Base-by-base conservation (phyloP, 1,139 yeast species). In the Pichia sp. region DNA sequence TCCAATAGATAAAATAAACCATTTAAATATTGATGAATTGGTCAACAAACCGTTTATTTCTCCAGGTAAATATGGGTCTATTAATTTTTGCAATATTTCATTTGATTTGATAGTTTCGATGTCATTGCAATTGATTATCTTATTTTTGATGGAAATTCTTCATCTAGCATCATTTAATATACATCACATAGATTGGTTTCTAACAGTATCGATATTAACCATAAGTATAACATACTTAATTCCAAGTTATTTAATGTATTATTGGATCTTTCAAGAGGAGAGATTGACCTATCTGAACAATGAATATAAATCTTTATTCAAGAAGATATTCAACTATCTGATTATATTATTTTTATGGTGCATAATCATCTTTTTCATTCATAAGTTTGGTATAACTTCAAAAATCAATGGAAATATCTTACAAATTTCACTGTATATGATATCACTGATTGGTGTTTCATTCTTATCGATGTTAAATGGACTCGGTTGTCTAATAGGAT, bases 401-500 rank as follows among this genome's bases (percentile, higher is more conserved):
- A 45, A 37, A 7, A 27, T 44, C 16, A 43, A 36, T 27, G 48
- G 47, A n/a, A 44, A 48, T 26, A 50, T 57, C 27, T 39, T 53
- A 29, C 54, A 55, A 16, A 48, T 44, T 5, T 52, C 62, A 27
- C 45, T 75, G 38, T 72, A 70, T 50, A 73, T 75, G 50, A 57
- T 76, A 27, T 68, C 75, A 3, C 58, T 76, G 40, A 65, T 71
- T 10, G 81, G 81, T 0, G 71, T 76, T 32, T 66, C 76, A 5
- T 67, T 72, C 41, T 65, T 75, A 49, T 75, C 79, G 1, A 53
- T 73, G 0, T 59, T 76, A 28, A 73, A 77, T 5, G 81, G 81
- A 0, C 66, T 75, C 36, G 81, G 80, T 1, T 71, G 77, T 27
- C 63, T 71, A 34, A 62, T 77, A 39, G 68, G 73, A n/a, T 68